phyloP scores from a whole-genome alignment of 2,329 filamentous ascomycete species.

The Verticillium klebahnii region DNA sequence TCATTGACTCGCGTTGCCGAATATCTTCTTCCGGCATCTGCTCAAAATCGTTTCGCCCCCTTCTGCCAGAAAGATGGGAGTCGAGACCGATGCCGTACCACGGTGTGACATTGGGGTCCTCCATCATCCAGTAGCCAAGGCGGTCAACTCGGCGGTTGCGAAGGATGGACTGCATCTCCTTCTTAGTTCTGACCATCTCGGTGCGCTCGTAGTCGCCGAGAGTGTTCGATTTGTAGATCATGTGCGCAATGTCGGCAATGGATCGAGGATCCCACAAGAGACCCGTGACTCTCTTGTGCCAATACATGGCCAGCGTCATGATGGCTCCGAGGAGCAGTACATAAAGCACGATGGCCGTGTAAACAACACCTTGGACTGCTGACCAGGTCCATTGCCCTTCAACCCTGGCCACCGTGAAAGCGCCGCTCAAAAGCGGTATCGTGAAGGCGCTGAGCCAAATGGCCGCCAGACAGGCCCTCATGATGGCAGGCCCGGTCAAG shows the following conservation, averaged over 20 bases:
- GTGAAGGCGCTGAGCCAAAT: slow-evolving; percentile 78
- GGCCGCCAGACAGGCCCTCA: slow-evolving; percentile 61
- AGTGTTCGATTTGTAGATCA: slow-evolving; percentile 77
- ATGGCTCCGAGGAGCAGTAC: slow-evolving; percentile 57
- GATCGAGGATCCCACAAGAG: slow-evolving; percentile 82
- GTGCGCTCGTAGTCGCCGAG: slow-evolving; percentile 67
- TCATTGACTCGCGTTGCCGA: slow-evolving; percentile 13
- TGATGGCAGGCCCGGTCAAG: slow-evolving; percentile 56
- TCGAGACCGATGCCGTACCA: slow-evolving; percentile 71
- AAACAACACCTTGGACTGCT: slow-evolving; percentile 70
- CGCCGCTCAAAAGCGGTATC: slow-evolving; percentile 73
- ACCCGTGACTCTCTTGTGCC: slow-evolving; percentile 63
- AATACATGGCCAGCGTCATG: slow-evolving; percentile 57
- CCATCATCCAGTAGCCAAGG: slow-evolving; percentile 82
- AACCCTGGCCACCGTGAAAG: slow-evolving; percentile 62
- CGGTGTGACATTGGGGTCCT: slow-evolving; percentile 55
- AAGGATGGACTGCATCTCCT: slow-evolving; percentile 49
- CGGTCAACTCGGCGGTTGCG: slow-evolving; percentile 58
- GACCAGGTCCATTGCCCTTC: slow-evolving; percentile 71
- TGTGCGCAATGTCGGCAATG: slow-evolving; percentile 72
- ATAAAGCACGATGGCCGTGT: slow-evolving; percentile 74
- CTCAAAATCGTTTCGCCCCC: slow-evolving; percentile 23
- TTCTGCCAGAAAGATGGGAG: slow-evolving; percentile 25
- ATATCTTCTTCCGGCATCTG: slow-evolving; percentile 16
- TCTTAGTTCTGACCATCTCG: slow-evolving; percentile 51